Conservation (phyloP, 2,329 filamentous ascomycete species). For the Penicillium sp. region DNA sequence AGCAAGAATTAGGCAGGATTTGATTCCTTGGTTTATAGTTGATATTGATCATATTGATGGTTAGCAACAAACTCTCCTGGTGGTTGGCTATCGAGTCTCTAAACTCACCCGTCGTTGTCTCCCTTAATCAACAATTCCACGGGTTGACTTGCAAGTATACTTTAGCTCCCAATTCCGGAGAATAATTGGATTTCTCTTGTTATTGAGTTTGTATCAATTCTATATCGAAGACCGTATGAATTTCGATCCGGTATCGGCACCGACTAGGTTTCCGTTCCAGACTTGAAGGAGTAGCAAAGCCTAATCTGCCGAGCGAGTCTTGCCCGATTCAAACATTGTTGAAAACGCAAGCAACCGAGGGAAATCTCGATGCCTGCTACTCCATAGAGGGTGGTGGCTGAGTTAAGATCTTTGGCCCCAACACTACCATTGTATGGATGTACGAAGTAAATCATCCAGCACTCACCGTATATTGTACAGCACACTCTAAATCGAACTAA, state of each 20-base stretch:
- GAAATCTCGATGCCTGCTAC: slow-evolving; percentile 1
- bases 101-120: neutral
- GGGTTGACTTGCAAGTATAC: too few relatives aligned
- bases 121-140: neutral
- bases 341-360: neutral
- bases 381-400: neutral
- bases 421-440: neutral
- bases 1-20: neutral
- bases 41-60: neutral
- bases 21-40: neutral
- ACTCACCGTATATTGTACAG: neutral
- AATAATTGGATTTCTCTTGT: neutral
- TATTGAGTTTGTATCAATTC: neutral
- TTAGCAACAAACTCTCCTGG: neutral
- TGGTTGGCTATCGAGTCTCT: neutral
- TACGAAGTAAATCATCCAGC: neutral
- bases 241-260: neutral
- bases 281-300: neutral
- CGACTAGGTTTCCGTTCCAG: neutral
- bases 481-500: neutral
- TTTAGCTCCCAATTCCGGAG: neutral
- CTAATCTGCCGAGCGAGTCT: neutral
- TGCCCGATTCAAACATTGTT: neutral
- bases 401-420: neutral
- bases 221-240: neutral